Evolutionary conservation across 1,284 basidiomycete species (phyloP), one percentile per base, ranked within the genome.

Genomic region (Boletus albobrunnescens): DNA sequence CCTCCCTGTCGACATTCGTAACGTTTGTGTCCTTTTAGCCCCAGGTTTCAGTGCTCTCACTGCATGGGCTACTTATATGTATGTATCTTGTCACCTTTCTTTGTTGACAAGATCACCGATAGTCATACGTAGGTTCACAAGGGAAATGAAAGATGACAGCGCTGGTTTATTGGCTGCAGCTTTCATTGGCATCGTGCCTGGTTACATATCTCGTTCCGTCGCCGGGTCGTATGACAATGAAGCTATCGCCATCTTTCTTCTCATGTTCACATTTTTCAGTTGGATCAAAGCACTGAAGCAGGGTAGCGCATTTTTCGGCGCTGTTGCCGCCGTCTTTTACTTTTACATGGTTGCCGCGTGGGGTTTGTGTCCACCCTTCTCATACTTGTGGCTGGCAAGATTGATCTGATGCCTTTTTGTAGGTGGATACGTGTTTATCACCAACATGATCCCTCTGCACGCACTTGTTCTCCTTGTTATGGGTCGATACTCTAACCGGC

Each of bases 321-420:
- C 91, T 17, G 66, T 89, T 38, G 87, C 94, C 19, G 96, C 94
- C 7, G 72, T 99, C 13, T 98, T 99, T 73, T 99, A 99, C 75
- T 98, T 97, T 58, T 99, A 98, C 79, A 99, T 99, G 96, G 96
- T 99, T 14, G 95, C 96, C 40, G 96, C 96, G 12, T 99, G 96
- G 96, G 96, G 96, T 87, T 55, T 51, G 79, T 69, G 28, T 22
- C 5, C 37, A 17, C 43, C 35, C 16, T 20, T 38, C 27, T 19
- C 10, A 43, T 47, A 13, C 19, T 41, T 31, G 4, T 17, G 12
- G 13, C 31, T 19, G 5, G 2, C 12, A 36, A 42, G 11, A 17
- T 38, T 54, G 42, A 55, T 42, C 33, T 28, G 44, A 41, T 14
- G 36, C 44, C 43, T 14, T 22, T 7, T 33, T 12, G n/a, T 36